A percentile compares a stretch with the other conserved stretches of the same genome.
Evolutionary conservation across 805 yeast species (phyloP).

Genomic region (Ogataea methanolica): DNA sequence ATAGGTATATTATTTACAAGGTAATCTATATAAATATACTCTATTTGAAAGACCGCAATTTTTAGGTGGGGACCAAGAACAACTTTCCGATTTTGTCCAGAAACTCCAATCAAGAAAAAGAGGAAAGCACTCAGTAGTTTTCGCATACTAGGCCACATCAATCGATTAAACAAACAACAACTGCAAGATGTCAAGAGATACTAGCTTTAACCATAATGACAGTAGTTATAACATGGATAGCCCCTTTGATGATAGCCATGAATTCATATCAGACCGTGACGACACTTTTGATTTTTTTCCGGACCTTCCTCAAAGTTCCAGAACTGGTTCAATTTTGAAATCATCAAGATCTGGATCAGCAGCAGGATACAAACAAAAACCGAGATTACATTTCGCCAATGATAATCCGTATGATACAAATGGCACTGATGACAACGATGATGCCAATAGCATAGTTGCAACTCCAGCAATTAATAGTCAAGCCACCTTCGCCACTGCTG

Average conservation of each 20-base stretch:
- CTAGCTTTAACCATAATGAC: not conserved
- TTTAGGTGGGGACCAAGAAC: too few species aligned
- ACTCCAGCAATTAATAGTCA: constrained; percentile 22
- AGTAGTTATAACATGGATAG: constrained; percentile 3
- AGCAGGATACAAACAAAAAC: not conserved
- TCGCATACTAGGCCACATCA: too few species aligned
- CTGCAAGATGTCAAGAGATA: not conserved
- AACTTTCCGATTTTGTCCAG: too few species aligned
- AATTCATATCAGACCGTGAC: constrained; percentile 1
- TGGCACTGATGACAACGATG: constrained; percentile 1
- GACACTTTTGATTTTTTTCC: not conserved
- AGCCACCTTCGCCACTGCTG: constrained; percentile 3
- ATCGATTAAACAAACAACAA: too few species aligned
- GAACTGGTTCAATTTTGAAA: constrained; percentile 1
- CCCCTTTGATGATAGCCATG: constrained; percentile 10
- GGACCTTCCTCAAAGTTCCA: not conserved
- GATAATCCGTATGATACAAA: not conserved
- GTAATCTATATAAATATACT: too few species aligned
- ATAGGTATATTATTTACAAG: too few species aligned
- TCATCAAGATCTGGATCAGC: not conserved
- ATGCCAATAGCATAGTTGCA: constrained; percentile 14
- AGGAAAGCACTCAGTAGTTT: too few species aligned
- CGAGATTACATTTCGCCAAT: constrained; percentile 5
- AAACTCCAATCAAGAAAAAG: too few species aligned
- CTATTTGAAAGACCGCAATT: too few species aligned